A percentile compares a stretch with the other conserved stretches of the same genome.
Evolutionary conservation across 2,329 filamentous ascomycete genomes (phyloP).

Genomic region (Pseudophaeomoniella oleicola): DNA sequence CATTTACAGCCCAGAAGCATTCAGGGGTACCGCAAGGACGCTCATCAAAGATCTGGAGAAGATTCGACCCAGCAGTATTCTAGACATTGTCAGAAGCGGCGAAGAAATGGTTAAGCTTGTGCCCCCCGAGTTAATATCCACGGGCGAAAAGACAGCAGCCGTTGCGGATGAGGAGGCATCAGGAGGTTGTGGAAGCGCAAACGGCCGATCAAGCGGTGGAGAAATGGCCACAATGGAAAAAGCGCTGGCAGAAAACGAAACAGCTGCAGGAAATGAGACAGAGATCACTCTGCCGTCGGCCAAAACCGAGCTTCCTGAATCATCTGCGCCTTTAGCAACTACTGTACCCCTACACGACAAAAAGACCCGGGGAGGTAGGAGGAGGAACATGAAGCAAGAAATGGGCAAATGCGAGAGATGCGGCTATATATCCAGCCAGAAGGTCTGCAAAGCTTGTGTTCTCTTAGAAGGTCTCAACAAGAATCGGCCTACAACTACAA

Average conservation of each 20-base stretch:
- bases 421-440: slow-evolving; percentile 90
- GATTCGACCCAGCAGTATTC: slow-evolving; percentile 80
- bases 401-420: slow-evolving; percentile 76
- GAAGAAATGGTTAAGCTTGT: slow-evolving; percentile 93
- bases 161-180: slow-evolving; percentile 31
- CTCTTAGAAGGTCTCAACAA: slow-evolving; percentile 86
- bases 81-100: slow-evolving; percentile 87
- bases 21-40: slow-evolving; percentile 77
- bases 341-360: slow-evolving; percentile 10
- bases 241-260: slow-evolving; percentile 50
- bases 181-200: slow-evolving; percentile 62
- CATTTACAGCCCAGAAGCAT: slow-evolving; percentile 95
- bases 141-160: slow-evolving; percentile 16
- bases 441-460: slow-evolving; percentile 84
- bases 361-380: slow-evolving; percentile 12
- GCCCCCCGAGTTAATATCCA: slow-evolving; percentile 39
- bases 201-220: slow-evolving; percentile 50
- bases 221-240: slow-evolving; percentile 77
- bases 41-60: slow-evolving; percentile 92
- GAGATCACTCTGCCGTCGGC: slow-evolving; percentile 39
- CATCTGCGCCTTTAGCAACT: slow-evolving; percentile 4
- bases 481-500: slow-evolving; percentile 32
- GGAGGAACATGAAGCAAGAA: slow-evolving; percentile 46
- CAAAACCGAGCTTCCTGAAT: background rate
- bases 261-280: slow-evolving; percentile 42